Base-by-base conservation (phyloP, 176 grass and related monocot genomes). In the Hordeum marinum region DNA sequence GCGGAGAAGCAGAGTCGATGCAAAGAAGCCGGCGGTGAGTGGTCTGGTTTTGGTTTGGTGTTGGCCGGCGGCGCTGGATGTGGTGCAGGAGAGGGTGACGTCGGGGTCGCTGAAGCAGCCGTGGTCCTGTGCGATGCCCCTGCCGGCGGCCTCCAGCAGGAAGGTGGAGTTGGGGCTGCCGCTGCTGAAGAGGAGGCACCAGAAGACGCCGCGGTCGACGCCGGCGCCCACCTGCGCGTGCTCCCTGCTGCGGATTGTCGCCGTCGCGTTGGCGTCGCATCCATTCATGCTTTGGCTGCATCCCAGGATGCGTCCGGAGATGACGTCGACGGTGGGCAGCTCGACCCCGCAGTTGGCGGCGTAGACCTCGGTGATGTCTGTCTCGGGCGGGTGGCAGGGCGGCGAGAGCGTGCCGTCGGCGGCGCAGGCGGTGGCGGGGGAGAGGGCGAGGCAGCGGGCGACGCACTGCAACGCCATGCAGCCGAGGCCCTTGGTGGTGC, bases 391-490 rank as follows among this genome's bases (percentile, higher is more conserved):
- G 29, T 80, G 58, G 75, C 96, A 98, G 71, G 50, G 92, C 76
- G 50, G 14, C 21, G 85, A 7, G n/a, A 43, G 40, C 86, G 80
- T 61, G 39, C 23, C n/a, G n/a, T 42, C 37, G 3, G 0, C 6
- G 63, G 5, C 29, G 31, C 5, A 17, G 32, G 2, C 9, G n/a
- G 4, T 12, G 31, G 6, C 81, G 50, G 14, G 14, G 50, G 50
- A 54, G 50, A 54, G 45, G 72, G 25, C 50, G 43, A 80, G 77
- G 91, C 96, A 98, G 23, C 88, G 86, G 31, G 85, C 57, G 66
- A 98, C 83, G 77, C 86, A 91, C 73, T 98, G 93, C 59, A 98
- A 74, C 20, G 96, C 96, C 96, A 95, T 98, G 91, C 96, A 98
- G 2, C 93, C 96, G 12, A 98, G 85, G 13, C 93, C 96, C 0